Evolutionary conservation across 2,329 filamentous ascomycete genomes (phyloP).

Genomic region (Geosmithia flava): DNA sequence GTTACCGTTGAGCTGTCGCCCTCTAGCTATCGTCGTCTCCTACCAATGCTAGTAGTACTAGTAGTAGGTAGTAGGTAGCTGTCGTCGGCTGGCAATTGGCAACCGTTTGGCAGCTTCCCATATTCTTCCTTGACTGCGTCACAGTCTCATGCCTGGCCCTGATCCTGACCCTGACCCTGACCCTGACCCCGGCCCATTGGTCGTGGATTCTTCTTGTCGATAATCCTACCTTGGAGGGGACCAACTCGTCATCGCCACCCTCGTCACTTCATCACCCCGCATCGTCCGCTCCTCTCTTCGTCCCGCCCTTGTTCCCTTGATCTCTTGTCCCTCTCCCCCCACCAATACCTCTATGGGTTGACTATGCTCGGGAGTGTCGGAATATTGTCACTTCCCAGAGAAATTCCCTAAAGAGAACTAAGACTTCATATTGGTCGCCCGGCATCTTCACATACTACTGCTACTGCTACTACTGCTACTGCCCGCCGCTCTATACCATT

Average conservation of each 20-base stretch:
- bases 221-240: not conserved
- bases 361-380: not conserved
- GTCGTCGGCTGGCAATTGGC: no score
- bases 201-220: not conserved
- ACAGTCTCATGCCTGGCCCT: no score
- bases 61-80: no score
- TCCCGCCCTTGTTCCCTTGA: not conserved
- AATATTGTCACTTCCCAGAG: not conserved
- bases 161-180: no score
- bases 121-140: no score
- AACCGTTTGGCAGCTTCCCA: no score
- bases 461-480: not conserved
- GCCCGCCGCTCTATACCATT: slow-evolving; percentile 4
- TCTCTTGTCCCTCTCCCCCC: not conserved
- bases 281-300: not conserved
- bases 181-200: no score
- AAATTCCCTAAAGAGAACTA: not conserved
- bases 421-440: not conserved
- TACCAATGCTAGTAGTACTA: no score
- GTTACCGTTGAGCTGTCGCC: no score
- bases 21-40: no score
- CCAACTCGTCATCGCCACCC: not conserved
- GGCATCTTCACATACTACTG: not conserved
- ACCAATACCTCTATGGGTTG: not conserved
- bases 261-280: not conserved